Evolutionary conservation across 495 filamentous ascomycete species (phyloP).

Genomic region (Neurospora sp.): DNA sequence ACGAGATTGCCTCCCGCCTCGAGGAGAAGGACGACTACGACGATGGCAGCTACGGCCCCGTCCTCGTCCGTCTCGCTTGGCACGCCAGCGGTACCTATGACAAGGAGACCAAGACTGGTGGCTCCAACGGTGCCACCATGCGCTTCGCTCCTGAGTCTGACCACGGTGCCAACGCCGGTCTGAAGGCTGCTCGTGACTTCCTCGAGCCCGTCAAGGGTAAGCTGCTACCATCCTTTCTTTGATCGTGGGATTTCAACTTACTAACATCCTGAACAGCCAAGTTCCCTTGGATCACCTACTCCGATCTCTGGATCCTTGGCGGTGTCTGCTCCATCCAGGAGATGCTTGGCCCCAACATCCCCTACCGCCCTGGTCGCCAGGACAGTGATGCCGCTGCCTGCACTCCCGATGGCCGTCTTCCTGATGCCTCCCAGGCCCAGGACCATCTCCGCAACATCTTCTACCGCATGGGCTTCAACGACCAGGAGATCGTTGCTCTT

Average conservation of each 20-base stretch:
- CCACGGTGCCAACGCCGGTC: constrained; percentile 90
- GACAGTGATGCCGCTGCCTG: constrained; percentile 79
- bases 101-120: constrained; percentile 78
- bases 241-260: background rate
- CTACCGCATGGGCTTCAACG: constrained; percentile 95
- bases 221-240: constrained; percentile 8
- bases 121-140: constrained; percentile 97
- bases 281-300: constrained; percentile 93
- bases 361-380: constrained; percentile 79
- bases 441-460: constrained; percentile 88
- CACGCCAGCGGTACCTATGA: constrained; percentile 86
- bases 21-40: constrained; percentile 92
- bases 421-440: constrained; percentile 72
- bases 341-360: constrained; percentile 80
- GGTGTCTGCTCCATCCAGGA: constrained; percentile 87
- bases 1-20: constrained; percentile 67
- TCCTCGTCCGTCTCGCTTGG: constrained; percentile 78
- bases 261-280: constrained; percentile 45
- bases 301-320: constrained; percentile 89
- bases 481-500: constrained; percentile 91
- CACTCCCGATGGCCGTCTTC: constrained; percentile 93
- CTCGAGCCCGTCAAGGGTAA: constrained; percentile 77
- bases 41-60: constrained; percentile 92
- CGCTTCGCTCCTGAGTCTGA: constrained; percentile 84
- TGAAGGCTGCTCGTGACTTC: constrained; percentile 84